Base-by-base conservation (phyloP, 2,329 filamentous ascomycete genomes). In the Phialemonium atrogriseum region DNA sequence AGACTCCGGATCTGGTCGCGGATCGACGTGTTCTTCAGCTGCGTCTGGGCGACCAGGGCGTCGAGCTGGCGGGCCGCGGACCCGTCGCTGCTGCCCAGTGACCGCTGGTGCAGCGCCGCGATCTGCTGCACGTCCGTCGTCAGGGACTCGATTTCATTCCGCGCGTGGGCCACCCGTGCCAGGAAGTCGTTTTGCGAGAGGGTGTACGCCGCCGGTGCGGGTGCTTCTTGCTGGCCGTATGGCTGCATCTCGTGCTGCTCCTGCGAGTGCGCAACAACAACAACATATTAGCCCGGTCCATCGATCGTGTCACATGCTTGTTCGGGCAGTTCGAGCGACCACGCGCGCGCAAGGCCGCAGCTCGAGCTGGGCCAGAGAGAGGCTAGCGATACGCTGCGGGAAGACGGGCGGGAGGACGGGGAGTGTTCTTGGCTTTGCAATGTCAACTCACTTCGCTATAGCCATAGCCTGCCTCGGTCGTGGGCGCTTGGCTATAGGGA, bases 1-100 rank as follows among this genome's bases (percentile, higher is more conserved):
- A 89, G 67, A 44, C 71, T 73, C 56, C 83, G 84, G 64, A 89
- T 83, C 59, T 84, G 77, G 50, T 84, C 78, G 52, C 82, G 80
- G 64, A 89, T 84, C 42, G 72, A 66, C n/a, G 73, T 77, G 60
- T 84, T 86, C 48, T 79, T 71, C 42, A 77, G 62, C 54, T 84
- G 79, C 5, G 82, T 86, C 45, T 84, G 67, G 27, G 77, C 65
- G 35, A 85, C 72, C 32, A 81, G 66, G 46, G 70, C 65, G 55
- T 88, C 78, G 15, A 85, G 68, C 56, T 77, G 71, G 58, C 32
- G 61, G 62, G 30, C 17, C 28, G 70, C 66, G 22, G 48, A 52
- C 25, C 60, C 59, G 53, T 85, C 80, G 35, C 77, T 68, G 38
- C 77, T 78, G 42, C 72, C 68, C 17, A 88, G 69, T 15, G 79